These are phyloP conservation scores for Trichoderma aggressivum DNA, from an alignment of 2,329 filamentous ascomycete species.

Conservation along the genomic window DNA sequence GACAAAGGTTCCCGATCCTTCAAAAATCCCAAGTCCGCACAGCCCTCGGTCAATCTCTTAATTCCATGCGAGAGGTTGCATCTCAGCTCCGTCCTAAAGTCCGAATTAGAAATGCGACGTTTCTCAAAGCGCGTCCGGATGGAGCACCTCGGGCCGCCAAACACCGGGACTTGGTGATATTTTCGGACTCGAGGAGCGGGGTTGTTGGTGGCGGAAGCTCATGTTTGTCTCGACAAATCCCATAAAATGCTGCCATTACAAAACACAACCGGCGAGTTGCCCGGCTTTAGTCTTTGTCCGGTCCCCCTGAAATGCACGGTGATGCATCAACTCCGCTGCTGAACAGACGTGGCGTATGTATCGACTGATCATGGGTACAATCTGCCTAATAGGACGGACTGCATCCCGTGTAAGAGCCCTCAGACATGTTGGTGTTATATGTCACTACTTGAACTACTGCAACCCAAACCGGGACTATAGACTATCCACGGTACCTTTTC, in stretches of 20 bases:
- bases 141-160: neutral
- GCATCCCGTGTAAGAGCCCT: neutral
- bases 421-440: neutral
- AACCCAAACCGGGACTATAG: neutral
- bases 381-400: neutral
- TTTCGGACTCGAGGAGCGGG: neutral
- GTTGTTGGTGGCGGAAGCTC: neutral
- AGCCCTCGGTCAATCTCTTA: neutral
- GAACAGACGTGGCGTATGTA: neutral
- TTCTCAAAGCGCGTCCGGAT: neutral
- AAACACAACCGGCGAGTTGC: neutral
- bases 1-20: neutral
- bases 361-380: neutral
- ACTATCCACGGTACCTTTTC: neutral
- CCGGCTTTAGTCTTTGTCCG: neutral
- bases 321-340: neutral
- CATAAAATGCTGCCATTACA: neutral
- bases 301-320: neutral
- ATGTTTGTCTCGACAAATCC: neutral
- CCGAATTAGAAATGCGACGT: neutral
- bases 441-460: neutral
- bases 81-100: conserved; percentile 9
- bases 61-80: neutral
- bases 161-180: neutral
- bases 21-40: neutral